Conservation (phyloP, 2,329 filamentous ascomycete genomes). For the Setomelanomma holmii region DNA sequence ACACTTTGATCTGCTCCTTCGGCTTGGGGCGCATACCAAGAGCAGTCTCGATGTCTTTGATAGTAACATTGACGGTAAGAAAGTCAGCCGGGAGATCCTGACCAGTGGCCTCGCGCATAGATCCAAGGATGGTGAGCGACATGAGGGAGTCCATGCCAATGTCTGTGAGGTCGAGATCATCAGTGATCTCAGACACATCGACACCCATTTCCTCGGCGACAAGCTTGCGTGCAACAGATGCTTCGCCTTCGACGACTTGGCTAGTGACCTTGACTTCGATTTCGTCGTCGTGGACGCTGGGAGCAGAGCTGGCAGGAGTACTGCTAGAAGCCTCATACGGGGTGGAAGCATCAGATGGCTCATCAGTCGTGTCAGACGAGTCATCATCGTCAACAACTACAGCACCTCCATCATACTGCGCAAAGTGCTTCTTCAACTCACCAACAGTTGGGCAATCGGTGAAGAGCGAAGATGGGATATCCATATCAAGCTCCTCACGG, state of each 20-base stretch:
- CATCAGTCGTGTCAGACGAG: conserved; percentile 51
- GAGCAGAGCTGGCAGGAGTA: conserved; percentile 58
- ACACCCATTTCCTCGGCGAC: conserved; percentile 69
- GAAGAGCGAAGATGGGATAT: conserved; percentile 66
- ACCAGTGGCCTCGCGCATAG: conserved; percentile 59
- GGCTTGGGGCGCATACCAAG: conserved; percentile 63
- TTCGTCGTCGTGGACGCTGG: conserved; percentile 54
- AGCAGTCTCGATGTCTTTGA: conserved; percentile 70
- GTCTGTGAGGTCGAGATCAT: conserved; percentile 67
- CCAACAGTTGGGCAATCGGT: conserved; percentile 67
- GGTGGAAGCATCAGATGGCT: conserved; percentile 48
- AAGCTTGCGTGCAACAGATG: conserved; percentile 57
- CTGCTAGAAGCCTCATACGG: conserved; percentile 53
- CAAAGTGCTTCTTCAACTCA: conserved; percentile 65
- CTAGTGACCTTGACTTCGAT: conserved; percentile 41
- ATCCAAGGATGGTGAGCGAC: conserved; percentile 59
- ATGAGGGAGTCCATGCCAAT: conserved; percentile 63
- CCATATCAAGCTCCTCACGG: conserved; percentile 66
- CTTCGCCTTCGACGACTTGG: conserved; percentile 45
- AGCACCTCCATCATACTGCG: conserved; percentile 54
- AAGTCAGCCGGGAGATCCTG: conserved; percentile 61
- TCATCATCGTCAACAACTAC: conserved; percentile 47
- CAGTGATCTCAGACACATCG: conserved; percentile 63
- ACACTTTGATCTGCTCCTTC: conserved; percentile 44
- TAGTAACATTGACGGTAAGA: conserved; percentile 66